Base-by-base conservation (phyloP, 2,329 filamentous ascomycete species). In the Colletotrichum sp. region DNA sequence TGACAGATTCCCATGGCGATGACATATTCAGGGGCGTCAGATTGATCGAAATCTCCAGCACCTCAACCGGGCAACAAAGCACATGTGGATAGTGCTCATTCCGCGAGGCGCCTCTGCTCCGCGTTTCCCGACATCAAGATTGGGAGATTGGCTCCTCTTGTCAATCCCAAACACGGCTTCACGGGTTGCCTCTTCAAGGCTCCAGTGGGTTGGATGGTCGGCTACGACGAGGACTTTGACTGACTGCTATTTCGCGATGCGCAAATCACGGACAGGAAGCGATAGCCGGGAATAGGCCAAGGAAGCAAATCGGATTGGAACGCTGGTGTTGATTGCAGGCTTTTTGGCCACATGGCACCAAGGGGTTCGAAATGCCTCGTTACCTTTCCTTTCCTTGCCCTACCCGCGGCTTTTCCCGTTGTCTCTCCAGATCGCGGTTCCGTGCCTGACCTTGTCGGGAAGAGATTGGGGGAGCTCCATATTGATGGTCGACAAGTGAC, bases 21-120 rank as follows among this genome's bases (percentile, higher is more conserved):
- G 63, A 39, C 73, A 75, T 59, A 60, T 32, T 69, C 57, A 69
- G 73, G 73, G 70, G 70, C 59, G 44, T 68, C 64, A 65, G 64
- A 64, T 69, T 60, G 44, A 52, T 44, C 55, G 34, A 68, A 34
- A 68, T 75, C 18, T 76, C 74, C 64, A 73, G 74, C 70, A 65
- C 28, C 70, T 73, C 69, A 59, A 49, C 74, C 64, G 57, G 65
- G 57, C 70, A 74, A 76, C 74, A 74, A 64, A 39, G 34, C 65
- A 34, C 64, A 9, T 60, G 64, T 76, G 74, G 74, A 52, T 69
- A 69, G 64, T 52, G 44, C 28, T 76, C 70, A 76, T 73, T 73
- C 57, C 74, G 64, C 64, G 64, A 74, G 34, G 49, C 24, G 36
- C n/a, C 52, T 62, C 59, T 39, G 68, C 70, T 36, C 73, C 69